Evolutionary conservation across 2,329 filamentous ascomycete species (phyloP), one percentile per base, ranked within the genome.

Genomic region (Epichloe glyceriae): DNA sequence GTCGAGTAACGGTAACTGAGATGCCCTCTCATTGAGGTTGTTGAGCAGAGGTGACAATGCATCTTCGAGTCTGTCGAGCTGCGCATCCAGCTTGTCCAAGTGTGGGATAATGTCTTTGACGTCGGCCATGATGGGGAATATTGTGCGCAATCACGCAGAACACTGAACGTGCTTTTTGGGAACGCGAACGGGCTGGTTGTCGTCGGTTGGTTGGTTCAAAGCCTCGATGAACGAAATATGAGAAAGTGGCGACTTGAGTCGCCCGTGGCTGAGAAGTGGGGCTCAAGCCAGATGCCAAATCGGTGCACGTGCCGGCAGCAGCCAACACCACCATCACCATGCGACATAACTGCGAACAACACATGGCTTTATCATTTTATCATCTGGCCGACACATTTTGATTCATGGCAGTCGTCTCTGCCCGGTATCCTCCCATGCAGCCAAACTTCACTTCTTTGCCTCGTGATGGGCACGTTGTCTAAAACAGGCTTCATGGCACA

Each of bases 1-100:
- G 72, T 97, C 91, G 54, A 98, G 76, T n/a, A 97, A 75, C 2
- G 91, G 90, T 30, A 97, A 75, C 63, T 88, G 88, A 50, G 81
- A 83, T 5, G 88, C 81, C 51, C 80, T 78, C 40, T 83, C 79
- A 47, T 80, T 73, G 42, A 96, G 70, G 47, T 75, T 75, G 37
- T 74, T 72, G 26, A 95, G 70, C 5, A 97, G 71, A n/a, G 91
- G 88, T 55, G 79, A 70, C 30, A 97, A 74, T 4, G 79, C 74
- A 37, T 83, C 78, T 63, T 94, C 81, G 45, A 97, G 76, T 50
- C 83, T 79, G 67, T 94, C 86, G 47, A 97, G 79, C 64, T 89
- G 81, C 58, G 80, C 78, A 57, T 88, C 83, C 48, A 96, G 80
- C 64, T 83, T 78, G 60, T 86, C 80, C 47, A 95, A 72, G 48